phyloP scores from a whole-genome alignment of 2,329 filamentous ascomycete species.

The Penicillium sp. region DNA sequence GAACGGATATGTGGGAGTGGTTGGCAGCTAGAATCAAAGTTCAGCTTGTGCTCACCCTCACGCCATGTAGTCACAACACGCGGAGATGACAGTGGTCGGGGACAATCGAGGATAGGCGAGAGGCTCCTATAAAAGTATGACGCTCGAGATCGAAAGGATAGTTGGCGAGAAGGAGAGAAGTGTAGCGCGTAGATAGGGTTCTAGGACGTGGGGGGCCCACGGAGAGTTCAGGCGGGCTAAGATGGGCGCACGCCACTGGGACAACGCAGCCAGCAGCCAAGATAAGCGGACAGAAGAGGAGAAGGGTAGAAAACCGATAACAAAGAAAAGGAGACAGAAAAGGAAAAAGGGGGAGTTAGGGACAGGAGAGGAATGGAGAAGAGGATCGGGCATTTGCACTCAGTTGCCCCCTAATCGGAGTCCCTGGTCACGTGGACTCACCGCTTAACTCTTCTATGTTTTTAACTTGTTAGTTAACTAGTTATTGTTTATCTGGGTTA shows the following conservation, averaged over 20 bases:
- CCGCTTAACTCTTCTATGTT: neutral
- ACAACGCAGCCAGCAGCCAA: neutral
- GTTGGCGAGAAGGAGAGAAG: conserved; percentile 1
- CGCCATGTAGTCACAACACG: conserved; percentile 19
- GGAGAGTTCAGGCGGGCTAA: conserved; percentile 10
- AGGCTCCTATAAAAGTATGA: neutral
- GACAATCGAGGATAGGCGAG: conserved; percentile 1
- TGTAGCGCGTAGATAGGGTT: conserved; percentile 10
- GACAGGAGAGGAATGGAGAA: conserved; percentile 21
- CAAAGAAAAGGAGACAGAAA: conserved; percentile 13
- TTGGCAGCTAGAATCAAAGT: neutral
- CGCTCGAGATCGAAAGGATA: conserved; percentile 1
- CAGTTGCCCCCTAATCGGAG: conserved; percentile 18
- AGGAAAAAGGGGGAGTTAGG: conserved; percentile 15
- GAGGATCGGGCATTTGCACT: conserved; percentile 23
- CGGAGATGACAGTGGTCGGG: neutral
- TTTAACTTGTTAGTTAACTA: no score
- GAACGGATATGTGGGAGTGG: neutral
- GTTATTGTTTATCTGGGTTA: neutral
- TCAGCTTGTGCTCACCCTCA: conserved; percentile 17
- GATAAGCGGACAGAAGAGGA: neutral
- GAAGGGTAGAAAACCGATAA: neutral
- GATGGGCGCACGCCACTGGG: conserved; percentile 4
- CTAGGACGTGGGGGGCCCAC: conserved; percentile 11
- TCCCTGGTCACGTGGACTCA: conserved; percentile 13